Evolutionary conservation across 352 stramenopile genomes (phyloP), one percentile per base, ranked within the genome.

Genomic region (Phytophthora tentaculata): DNA sequence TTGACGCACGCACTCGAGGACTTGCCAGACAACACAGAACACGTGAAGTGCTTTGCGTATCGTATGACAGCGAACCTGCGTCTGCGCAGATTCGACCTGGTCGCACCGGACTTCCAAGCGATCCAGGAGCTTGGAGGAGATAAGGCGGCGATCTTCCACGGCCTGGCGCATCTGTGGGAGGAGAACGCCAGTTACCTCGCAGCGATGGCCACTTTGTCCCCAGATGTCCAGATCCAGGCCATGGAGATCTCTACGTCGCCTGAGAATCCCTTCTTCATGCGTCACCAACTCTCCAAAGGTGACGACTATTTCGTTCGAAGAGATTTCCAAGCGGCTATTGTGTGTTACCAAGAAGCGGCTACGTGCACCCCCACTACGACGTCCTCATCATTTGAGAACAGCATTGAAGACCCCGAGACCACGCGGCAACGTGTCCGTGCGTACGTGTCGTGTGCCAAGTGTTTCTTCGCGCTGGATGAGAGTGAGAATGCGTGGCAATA

Each of bases 11-110:
- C 76, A 35, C 64, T 90, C 5, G 37, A 72, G 5, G 71, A 86
- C 24, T 54, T 83, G 44, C 72, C 81, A 5, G 84, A 91, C 50
- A 84, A 87, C 32, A 88, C 81, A 0, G 76, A 89, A 61, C 77
- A 90, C 62, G 84, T 93, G 24, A 90, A 89, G 51, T 91, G 82
- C 52, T 91, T 88, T 63, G 78, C 83, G 0, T 92, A 92, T 66
- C 76, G 84, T 10, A 91, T 92, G 84, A 83, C 79, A 5, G 80
- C 82, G 35, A 91, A 92, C 49, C 51, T 92, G 20, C 78, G 83
- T 20, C 72, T 92, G 63, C 66, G 80, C 17, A 61, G 76, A 52
- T 87, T 84, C 32, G 80, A 90, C 29, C 28, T 76, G 14, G 77
- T 92, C 8, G 59, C 77, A 16, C 60, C 67, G 0, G 83, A 90